Evolutionary conservation across 352 stramenopile genomes (phyloP).

Genomic region (Lagenidium giganteum): DNA sequence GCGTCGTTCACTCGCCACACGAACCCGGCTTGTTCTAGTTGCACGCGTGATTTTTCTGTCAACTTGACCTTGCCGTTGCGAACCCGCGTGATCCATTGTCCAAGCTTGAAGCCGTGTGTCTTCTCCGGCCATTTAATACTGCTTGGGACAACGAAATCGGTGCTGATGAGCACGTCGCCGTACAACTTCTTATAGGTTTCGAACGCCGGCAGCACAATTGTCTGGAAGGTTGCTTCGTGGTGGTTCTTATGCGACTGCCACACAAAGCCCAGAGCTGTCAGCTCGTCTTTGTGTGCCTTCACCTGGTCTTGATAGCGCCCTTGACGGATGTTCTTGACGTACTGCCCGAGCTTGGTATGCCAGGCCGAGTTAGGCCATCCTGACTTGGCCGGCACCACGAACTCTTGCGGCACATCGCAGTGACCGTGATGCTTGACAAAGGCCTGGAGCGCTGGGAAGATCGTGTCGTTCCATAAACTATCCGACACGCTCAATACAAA

Average conservation of each 20-base stretch:
- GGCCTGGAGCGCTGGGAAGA: slow-evolving; percentile 72
- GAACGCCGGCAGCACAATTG: slow-evolving; percentile 56
- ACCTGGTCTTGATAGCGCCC: slow-evolving; percentile 82
- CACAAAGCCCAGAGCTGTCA: slow-evolving; percentile 90
- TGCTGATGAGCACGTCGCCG: slow-evolving; percentile 45
- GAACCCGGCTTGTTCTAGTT: slow-evolving; percentile 63
- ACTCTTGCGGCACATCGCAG: slow-evolving; percentile 89
- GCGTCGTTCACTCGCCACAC: slow-evolving; percentile 72
- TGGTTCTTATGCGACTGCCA: slow-evolving; percentile 85
- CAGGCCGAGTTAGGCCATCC: slow-evolving; percentile 82
- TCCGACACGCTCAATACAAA: slow-evolving; percentile 64
- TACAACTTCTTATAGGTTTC: slow-evolving; percentile 39
- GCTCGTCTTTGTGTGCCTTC: slow-evolving; percentile 48
- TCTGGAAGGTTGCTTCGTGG: slow-evolving; percentile 42
- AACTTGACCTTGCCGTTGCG: slow-evolving; percentile 41
- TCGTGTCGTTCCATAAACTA: slow-evolving; percentile 50
- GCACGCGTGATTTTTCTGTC: slow-evolving; percentile 25
- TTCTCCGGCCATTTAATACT: slow-evolving; percentile 44
- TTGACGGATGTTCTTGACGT: slow-evolving; percentile 89
- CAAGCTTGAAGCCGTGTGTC: slow-evolving; percentile 55
- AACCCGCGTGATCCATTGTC: slow-evolving; percentile 68
- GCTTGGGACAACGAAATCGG: slow-evolving; percentile 64
- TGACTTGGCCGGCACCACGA: slow-evolving; percentile 73
- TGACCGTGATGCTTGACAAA: slow-evolving; percentile 87
- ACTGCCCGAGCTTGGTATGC: slow-evolving; percentile 84